Percentiles rank a stretch among this genome's conserved stretches.
phyloP scores from a whole-genome alignment of 164 flowering plant species.

The Protea cynaroides region DNA sequence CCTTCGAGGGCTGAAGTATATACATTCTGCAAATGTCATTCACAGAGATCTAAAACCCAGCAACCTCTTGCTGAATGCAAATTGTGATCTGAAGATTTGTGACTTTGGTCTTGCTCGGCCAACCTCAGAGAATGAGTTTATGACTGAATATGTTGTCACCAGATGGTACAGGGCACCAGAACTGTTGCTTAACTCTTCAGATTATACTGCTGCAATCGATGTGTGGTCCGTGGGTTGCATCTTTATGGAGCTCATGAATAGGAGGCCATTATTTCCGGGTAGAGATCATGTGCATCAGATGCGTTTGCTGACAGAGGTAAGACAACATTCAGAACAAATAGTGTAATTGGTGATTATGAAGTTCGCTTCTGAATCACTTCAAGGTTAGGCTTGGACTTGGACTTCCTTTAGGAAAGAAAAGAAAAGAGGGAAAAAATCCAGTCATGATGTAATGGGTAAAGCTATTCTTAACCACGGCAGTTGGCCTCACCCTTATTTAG shows the following conservation, averaged over 20 bases:
- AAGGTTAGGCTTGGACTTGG: neutral
- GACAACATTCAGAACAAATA: neutral
- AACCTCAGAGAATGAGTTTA: constrained; percentile 63
- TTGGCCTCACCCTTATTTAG: no score
- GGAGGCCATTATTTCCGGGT: constrained; percentile 80
- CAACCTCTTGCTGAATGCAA: constrained; percentile 83
- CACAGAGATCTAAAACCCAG: constrained; percentile 95
- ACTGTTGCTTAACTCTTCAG: constrained; percentile 73
- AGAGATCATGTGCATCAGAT: constrained; percentile 89
- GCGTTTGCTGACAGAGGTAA: constrained; percentile 84
- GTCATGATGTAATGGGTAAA: no score
- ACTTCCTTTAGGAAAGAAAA: no score
- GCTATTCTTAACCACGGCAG: no score
- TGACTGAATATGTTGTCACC: constrained; percentile 97
- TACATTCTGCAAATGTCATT: constrained; percentile 91
- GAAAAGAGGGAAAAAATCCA: no score
- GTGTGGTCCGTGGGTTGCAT: constrained; percentile 99
- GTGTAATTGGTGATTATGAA: neutral
- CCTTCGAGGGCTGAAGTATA: constrained; percentile 87
- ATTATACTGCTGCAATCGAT: constrained; percentile 93
- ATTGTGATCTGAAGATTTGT: constrained; percentile 83
- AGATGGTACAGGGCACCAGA: constrained; percentile 99
- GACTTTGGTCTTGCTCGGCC: constrained; percentile 97
- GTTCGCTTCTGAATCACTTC: neutral
- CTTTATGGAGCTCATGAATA: constrained; percentile 87